Evolutionary conservation across 1,139 yeast species (phyloP).

Genomic region (Insectozyma bohioensis): DNA sequence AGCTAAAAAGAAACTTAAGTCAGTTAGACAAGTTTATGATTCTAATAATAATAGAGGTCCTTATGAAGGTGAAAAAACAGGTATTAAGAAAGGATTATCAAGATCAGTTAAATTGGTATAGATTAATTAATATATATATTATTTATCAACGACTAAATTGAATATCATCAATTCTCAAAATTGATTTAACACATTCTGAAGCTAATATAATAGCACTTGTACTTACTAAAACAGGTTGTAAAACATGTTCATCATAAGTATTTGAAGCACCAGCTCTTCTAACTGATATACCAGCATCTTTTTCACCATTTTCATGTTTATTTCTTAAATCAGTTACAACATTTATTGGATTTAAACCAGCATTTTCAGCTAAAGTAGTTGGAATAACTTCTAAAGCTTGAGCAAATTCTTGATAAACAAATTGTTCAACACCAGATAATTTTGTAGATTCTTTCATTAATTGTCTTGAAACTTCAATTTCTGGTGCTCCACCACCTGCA

Average conservation of each 20-base stretch:
- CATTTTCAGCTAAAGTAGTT: conserved; percentile 95
- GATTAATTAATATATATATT: conserved; percentile 2
- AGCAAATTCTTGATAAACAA: conserved; percentile 95
- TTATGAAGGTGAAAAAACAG: conserved; percentile 92
- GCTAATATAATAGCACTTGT: conserved; percentile 93
- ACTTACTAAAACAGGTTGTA: conserved; percentile 94
- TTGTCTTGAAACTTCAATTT: conserved; percentile 85
- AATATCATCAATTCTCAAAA: conserved; percentile 94
- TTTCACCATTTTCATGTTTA: conserved; percentile 88
- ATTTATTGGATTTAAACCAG: conserved; percentile 92
- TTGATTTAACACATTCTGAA: conserved; percentile 93
- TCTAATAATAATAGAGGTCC: conserved; percentile 70
- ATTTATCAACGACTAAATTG: conserved; percentile 47
- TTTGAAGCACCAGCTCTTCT: conserved; percentile 92
- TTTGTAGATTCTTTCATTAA: conserved; percentile 75
- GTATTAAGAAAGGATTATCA: conserved; percentile 91
- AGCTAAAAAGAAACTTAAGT: conserved; percentile 91
- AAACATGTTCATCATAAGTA: conserved; percentile 88
- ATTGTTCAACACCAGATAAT: conserved; percentile 87
- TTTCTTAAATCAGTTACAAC: conserved; percentile 94
- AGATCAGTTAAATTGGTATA: conserved; percentile 76
- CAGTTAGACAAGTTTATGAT: conserved; percentile 85
- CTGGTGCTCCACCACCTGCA: conserved; percentile 99
- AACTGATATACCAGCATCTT: conserved; percentile 93
- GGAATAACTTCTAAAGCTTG: conserved; percentile 95